phyloP scores from a whole-genome alignment of 371 early-diverging fungal species.

The Entomophthora muscae region DNA sequence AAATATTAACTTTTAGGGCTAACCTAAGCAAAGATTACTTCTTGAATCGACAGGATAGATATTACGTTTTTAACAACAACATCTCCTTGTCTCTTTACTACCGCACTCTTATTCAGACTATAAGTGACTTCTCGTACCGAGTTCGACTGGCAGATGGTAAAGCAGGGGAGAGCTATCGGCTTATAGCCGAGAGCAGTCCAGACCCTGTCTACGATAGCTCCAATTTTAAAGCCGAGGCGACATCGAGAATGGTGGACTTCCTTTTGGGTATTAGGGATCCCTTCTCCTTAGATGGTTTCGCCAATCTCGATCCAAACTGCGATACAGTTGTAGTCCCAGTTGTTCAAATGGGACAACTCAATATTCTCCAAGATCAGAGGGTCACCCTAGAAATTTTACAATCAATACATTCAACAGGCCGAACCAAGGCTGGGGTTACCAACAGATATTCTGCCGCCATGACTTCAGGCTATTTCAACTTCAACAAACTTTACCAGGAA shows the following conservation, averaged over 20 bases:
- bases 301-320: neutral
- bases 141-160: constrained; percentile 13
- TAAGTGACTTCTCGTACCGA: constrained; percentile 48
- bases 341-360: constrained; percentile 73
- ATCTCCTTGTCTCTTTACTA: constrained; percentile 46
- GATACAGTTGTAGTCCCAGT: constrained; percentile 69
- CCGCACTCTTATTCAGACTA: constrained; percentile 31
- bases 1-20: constrained; percentile 32
- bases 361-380: constrained; percentile 58
- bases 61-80: constrained; percentile 42
- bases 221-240: constrained; percentile 32
- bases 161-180: constrained; percentile 5
- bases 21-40: constrained; percentile 91
- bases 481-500: constrained; percentile 43
- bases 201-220: constrained; percentile 46
- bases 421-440: constrained; percentile 13
- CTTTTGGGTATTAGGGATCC: constrained; percentile 19
- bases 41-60: constrained; percentile 86
- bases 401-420: constrained; percentile 19
- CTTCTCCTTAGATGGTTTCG: neutral
- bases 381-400: constrained; percentile 38
- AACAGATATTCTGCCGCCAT: constrained; percentile 28
- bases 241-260: constrained; percentile 27
- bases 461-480: constrained; percentile 90
- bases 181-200: constrained; percentile 13